These are phyloP conservation scores for Allomyces macrogynus DNA, from an alignment of 192 early-diverging fungal species.

Conservation along the genomic window DNA sequence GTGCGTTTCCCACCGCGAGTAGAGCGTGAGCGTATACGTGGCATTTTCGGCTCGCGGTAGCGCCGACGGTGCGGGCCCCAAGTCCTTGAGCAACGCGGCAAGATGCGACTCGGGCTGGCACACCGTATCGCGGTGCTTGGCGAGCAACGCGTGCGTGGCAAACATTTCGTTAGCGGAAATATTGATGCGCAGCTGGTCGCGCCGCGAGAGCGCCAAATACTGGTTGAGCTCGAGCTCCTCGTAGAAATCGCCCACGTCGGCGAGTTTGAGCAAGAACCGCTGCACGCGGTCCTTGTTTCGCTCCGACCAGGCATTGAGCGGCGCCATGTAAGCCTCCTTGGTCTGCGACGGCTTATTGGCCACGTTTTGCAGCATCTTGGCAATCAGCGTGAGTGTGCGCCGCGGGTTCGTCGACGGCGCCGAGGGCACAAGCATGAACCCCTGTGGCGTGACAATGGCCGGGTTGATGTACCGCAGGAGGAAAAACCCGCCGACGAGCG, in stretches of 20 bases:
- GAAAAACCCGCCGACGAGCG: constrained; percentile 92
- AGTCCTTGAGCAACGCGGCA: constrained; percentile 53
- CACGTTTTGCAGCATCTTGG: constrained; percentile 86
- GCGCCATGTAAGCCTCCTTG: constrained; percentile 81
- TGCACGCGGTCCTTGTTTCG: constrained; percentile 66
- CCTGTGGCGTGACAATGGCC: constrained; percentile 88
- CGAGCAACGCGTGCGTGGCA: constrained; percentile 67
- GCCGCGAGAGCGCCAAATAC: constrained; percentile 64
- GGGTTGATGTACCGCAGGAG: constrained; percentile 93
- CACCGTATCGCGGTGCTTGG: constrained; percentile 61
- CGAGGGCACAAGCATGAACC: constrained; percentile 78
- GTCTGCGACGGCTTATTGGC: constrained; percentile 82
- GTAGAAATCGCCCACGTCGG: constrained; percentile 58
- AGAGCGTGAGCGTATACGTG: constrained; percentile 46
- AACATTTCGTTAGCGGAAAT: constrained; percentile 90
- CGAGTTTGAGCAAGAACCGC: constrained; percentile 72
- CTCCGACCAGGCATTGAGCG: constrained; percentile 76
- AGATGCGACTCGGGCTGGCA: constrained; percentile 59
- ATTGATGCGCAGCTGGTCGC: constrained; percentile 55
- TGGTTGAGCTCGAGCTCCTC: no score
- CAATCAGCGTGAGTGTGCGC: constrained; percentile 75
- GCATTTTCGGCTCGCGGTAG: constrained; percentile 63
- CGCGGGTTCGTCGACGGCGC: constrained; percentile 58
- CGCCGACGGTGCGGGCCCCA: constrained; percentile 47
- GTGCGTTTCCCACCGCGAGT: constrained; percentile 63